Percentiles rank a stretch among this genome's conserved stretches.
These are phyloP conservation scores for Noccaea caerulescens DNA, from an alignment of 345 rosid species.

Conservation along the genomic window DNA sequence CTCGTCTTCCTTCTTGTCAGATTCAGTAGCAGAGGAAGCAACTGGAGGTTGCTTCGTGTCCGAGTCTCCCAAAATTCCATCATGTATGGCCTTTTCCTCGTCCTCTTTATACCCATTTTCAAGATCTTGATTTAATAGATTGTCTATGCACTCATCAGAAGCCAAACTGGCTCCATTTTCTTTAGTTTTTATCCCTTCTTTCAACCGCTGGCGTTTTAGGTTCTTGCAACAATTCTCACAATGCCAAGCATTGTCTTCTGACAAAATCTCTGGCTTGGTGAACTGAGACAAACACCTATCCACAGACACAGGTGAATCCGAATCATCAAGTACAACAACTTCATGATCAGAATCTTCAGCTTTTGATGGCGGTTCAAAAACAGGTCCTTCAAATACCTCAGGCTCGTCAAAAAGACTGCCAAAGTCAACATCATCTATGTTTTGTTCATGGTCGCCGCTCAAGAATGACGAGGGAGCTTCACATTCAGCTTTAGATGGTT, in stretches of 20 bases:
- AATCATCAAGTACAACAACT: slow-evolving; percentile 66
- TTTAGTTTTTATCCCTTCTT: slow-evolving; percentile 48
- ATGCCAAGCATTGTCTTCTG: slow-evolving; percentile 94
- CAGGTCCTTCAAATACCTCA: slow-evolving; percentile 57
- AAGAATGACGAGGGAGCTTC: slow-evolving; percentile 52
- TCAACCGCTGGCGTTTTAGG: slow-evolving; percentile 49
- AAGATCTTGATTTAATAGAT: slow-evolving; percentile 24
- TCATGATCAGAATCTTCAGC: slow-evolving; percentile 67
- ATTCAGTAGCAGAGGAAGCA: too few relatives aligned
- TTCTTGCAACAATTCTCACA: slow-evolving; percentile 79
- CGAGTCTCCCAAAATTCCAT: too few relatives aligned
- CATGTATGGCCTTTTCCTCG: neutral
- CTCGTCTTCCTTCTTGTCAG: slow-evolving; percentile 46
- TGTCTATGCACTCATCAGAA: neutral
- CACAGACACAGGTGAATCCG: slow-evolving; percentile 78
- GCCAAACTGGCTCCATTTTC: slow-evolving; percentile 12
- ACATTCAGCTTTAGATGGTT: too few relatives aligned
- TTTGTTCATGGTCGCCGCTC: slow-evolving; percentile 55
- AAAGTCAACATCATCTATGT: slow-evolving; percentile 64
- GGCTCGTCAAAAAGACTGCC: slow-evolving; percentile 86
- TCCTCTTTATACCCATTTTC: neutral
- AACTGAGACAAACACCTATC: slow-evolving; percentile 88
- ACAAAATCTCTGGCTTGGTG: slow-evolving; percentile 76
- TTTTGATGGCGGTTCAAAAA: slow-evolving; percentile 58
- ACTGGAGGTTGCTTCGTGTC: too few relatives aligned